phyloP scores from a whole-genome alignment of 306 rosid species.

The Rosa lucieae region DNA sequence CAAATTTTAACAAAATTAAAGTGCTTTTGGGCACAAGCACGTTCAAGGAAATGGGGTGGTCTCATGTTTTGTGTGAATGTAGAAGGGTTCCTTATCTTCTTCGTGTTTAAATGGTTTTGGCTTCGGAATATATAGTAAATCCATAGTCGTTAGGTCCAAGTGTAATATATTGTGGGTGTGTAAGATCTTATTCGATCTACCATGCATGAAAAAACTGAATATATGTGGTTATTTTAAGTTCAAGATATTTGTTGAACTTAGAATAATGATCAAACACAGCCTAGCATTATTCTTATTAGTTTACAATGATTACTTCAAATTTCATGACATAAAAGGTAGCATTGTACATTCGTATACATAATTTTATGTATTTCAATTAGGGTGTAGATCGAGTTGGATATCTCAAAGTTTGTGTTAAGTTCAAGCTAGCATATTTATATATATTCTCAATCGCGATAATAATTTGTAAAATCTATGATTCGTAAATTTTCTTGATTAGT shows the following conservation, averaged over 20 bases:
- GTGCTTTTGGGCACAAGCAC: conserved; percentile 44
- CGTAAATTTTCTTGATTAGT: no score
- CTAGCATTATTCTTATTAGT: background rate
- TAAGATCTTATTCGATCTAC: background rate
- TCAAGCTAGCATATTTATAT: no score
- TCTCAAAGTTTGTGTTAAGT: no score
- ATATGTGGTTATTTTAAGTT: background rate
- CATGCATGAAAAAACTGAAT: background rate
- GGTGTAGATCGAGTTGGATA: no score
- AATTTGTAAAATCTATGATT: no score
- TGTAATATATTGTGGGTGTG: background rate
- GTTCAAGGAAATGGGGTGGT: conserved; percentile 24
- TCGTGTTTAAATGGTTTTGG: conserved; percentile 18
- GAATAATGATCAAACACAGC: background rate
- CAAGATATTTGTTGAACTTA: background rate
- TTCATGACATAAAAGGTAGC: no score
- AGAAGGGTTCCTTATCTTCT: conserved; percentile 23
- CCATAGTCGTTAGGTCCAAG: conserved; percentile 16
- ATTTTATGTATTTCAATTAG: no score
- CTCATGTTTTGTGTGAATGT: conserved; percentile 15
- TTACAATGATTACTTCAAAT: no score
- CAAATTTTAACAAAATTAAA: conserved; percentile 36
- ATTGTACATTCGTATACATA: no score
- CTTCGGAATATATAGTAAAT: conserved; percentile 9
- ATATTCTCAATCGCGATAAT: no score